Evolutionary conservation across 2,329 filamentous ascomycete genomes (phyloP).

Genomic region (Cercospora sp.): DNA sequence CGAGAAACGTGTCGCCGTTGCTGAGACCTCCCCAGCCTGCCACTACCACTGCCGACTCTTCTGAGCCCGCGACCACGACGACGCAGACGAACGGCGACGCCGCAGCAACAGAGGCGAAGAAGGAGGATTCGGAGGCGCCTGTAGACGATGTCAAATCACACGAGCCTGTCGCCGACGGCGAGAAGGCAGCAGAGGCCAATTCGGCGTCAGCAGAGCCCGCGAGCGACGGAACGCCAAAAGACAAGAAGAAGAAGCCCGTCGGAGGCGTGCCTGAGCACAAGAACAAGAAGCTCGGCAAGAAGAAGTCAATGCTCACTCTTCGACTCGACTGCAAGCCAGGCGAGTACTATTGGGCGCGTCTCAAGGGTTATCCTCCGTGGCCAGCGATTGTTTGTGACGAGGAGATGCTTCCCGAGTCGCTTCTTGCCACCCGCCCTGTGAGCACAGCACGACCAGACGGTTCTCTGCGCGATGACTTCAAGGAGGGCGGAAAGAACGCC

Average conservation of each 20-base stretch:
- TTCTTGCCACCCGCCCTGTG: slow-evolving; percentile 78
- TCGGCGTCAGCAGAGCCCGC: slow-evolving; percentile 26
- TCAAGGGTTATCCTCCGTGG: slow-evolving; percentile 95
- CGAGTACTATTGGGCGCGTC: slow-evolving; percentile 86
- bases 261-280: slow-evolving; percentile 66
- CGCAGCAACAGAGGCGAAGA: slow-evolving; percentile 21
- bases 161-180: slow-evolving; percentile 31
- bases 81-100: slow-evolving; percentile 32
- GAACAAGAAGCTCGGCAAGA: slow-evolving; percentile 80
- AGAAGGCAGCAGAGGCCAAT: slow-evolving; percentile 29
- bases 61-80: slow-evolving; percentile 25
- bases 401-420: slow-evolving; percentile 79
- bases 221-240: slow-evolving; percentile 35
- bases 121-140: slow-evolving; percentile 34
- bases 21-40: slow-evolving; percentile 31
- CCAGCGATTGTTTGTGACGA: slow-evolving; percentile 93
- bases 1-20: slow-evolving; percentile 22
- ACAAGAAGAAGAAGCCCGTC: slow-evolving; percentile 60
- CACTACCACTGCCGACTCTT: slow-evolving; percentile 17
- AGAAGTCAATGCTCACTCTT: slow-evolving; percentile 71
- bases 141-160: slow-evolving; percentile 34
- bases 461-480: slow-evolving; percentile 81
- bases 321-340: slow-evolving; percentile 80
- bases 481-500: slow-evolving; percentile 81
- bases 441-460: slow-evolving; percentile 81